phyloP scores from a whole-genome alignment of 257 asterid genomes.

The Solanum boliviense region DNA sequence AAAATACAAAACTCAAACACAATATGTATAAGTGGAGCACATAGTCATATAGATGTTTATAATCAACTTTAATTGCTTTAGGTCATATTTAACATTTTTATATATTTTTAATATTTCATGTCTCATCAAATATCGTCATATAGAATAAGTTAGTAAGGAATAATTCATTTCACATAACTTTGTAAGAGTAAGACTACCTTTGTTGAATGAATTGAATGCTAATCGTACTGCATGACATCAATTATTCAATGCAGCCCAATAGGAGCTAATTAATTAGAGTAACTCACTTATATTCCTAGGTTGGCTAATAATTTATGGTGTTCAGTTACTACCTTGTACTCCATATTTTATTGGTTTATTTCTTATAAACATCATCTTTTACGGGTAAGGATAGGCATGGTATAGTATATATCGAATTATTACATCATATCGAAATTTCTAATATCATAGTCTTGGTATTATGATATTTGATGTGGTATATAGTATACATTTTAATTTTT shows the following conservation, averaged over 20 bases:
- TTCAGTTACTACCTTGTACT: background rate
- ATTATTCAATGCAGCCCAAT: background rate
- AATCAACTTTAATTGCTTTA: too few species aligned
- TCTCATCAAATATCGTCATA: background rate
- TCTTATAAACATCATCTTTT: too few species aligned
- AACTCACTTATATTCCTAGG: background rate
- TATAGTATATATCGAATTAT: too few species aligned
- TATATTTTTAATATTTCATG: too few species aligned
- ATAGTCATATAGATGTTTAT: background rate
- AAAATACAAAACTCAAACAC: background rate
- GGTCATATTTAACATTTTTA: too few species aligned
- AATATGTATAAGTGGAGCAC: background rate
- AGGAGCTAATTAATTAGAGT: background rate
- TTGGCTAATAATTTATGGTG: background rate
- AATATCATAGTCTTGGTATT: fast-evolving
- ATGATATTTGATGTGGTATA: background rate
- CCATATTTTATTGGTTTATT: background rate
- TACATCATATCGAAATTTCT: fast-evolving
- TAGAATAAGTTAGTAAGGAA: background rate
- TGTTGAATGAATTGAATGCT: background rate
- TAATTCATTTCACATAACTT: background rate
- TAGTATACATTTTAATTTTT: too few species aligned
- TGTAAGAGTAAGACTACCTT: background rate
- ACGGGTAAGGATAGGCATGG: too few species aligned
- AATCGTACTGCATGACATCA: background rate